phyloP scores from a whole-genome alignment of 2,329 filamentous ascomycete species.

The Trichoderma brevicompactum region DNA sequence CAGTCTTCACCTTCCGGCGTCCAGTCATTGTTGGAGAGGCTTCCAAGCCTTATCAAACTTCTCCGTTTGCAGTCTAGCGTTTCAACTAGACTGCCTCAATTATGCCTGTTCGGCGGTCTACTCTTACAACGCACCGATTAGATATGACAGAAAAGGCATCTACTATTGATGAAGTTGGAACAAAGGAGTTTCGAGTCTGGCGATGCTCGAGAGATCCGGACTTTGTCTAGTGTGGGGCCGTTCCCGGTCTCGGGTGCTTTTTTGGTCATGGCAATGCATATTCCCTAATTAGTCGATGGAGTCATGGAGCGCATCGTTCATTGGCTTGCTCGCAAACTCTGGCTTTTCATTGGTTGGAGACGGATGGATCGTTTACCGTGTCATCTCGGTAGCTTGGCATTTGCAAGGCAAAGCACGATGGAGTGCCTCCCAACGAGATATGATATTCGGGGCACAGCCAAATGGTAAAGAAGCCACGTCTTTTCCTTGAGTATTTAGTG shows the following conservation, averaged over 20 bases:
- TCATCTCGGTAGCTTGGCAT: neutral
- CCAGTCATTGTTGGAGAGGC: neutral
- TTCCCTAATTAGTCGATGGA: neutral
- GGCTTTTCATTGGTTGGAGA: neutral
- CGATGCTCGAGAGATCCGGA: slow-evolving; percentile 1
- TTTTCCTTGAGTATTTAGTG: neutral
- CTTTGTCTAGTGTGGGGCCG: slow-evolving; percentile 15
- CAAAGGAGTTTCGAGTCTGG: neutral
- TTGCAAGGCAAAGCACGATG: neutral
- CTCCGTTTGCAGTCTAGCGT: neutral
- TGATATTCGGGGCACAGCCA: too few species aligned
- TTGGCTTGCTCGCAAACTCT: slow-evolving; percentile 18
- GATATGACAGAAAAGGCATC: neutral
- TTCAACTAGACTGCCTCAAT: neutral
- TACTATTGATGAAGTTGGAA: neutral
- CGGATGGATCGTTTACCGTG: neutral
- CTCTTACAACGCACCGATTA: neutral
- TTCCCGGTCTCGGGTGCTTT: neutral
- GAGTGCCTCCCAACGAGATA: too few species aligned
- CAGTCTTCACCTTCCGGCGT: slow-evolving; percentile 34
- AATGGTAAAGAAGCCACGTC: too few species aligned
- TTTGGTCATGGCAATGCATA: neutral
- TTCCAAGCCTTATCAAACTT: neutral
- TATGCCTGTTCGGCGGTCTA: neutral
- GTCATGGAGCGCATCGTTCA: neutral